Conservation (phyloP, 345 rosid species). For the Noccaea caerulescens region DNA sequence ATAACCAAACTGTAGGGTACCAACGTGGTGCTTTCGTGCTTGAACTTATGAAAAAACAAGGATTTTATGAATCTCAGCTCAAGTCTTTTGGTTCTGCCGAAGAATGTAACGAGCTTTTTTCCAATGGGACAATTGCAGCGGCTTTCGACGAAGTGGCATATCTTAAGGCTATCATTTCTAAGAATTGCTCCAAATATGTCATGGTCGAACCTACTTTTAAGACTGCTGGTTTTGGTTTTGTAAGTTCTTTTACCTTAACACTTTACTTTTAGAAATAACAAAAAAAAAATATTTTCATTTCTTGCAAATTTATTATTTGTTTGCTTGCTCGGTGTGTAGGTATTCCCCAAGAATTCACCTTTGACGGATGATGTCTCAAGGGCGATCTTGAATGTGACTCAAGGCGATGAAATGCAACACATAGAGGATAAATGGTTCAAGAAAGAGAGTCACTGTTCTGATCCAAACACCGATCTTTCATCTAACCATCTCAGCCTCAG, state of each 20-base stretch:
- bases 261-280: not conserved
- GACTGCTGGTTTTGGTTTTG: slow-evolving; percentile 56
- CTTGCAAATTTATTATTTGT: not conserved
- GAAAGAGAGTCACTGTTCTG: slow-evolving; percentile 26
- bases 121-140: slow-evolving; percentile 44
- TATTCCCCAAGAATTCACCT: slow-evolving; percentile 46
- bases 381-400: slow-evolving; percentile 53
- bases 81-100: not conserved
- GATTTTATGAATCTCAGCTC: not conserved
- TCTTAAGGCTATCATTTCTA: slow-evolving; percentile 35
- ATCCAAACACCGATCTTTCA: slow-evolving; percentile 11
- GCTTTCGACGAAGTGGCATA: slow-evolving; percentile 46
- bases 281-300: not conserved
- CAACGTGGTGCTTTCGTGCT: slow-evolving; percentile 3
- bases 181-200: slow-evolving; percentile 28
- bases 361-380: slow-evolving; percentile 49
- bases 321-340: slow-evolving; percentile 34
- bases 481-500: slow-evolving; percentile 42
- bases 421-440: slow-evolving; percentile 30
- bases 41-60: not conserved
- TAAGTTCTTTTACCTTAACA: slow-evolving; percentile 20
- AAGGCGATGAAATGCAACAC: slow-evolving; percentile 35
- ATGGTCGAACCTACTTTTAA: slow-evolving; percentile 30
- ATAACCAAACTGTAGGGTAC: slow-evolving; percentile 31
- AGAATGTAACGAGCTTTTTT: slow-evolving; percentile 33